Base-by-base conservation (phyloP, 176 grass and related monocot genomes). In the Tillandsia fasciculata region DNA sequence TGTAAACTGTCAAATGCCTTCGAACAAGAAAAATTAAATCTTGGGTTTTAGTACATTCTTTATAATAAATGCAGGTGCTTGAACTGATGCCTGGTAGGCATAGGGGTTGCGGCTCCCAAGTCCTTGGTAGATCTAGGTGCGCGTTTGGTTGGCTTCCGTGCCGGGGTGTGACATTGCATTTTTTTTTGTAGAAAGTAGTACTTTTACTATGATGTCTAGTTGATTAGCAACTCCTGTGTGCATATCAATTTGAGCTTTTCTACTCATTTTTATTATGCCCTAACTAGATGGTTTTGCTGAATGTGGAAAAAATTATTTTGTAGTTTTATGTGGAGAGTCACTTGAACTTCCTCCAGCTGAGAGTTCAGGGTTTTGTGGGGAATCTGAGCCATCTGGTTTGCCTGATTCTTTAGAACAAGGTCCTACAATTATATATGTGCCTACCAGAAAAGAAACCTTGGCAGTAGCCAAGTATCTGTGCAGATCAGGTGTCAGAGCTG, bases 401-500 rank as follows among this genome's bases (percentile, higher is more conserved):
- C 85, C 81, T 61, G 49, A 49, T 74, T 73, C 51, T 89, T 72
- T 86, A 23, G 76, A 89, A 74, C 75, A 73, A 72, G 88, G 92
- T 71, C 83, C 88, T 85, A 96, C 92, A 48, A 91, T 96, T 84
- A 57, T 96, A 66, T 92, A 96, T 71, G 83, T 96, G 17, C 92
- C 92, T 65, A 96, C 92, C 15, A 91, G 92, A 79, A 89, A 87
- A 84, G 76, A 89, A 76, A 89, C 92, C 22, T 58, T 89, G 52
- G 74, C 82, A 49, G 22, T 96, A 82, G 83, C 92, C 63, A 69
- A 76, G 58, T 92, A 81, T 76, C 76, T 96, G 77, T 92, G 81
- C 72, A 86, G 72, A 61, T 87, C 75, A 80, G 86, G 88, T 75
- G 76, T 96, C 22, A 96, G 23, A 82, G 92, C 92, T 77, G 88